Base-by-base conservation (phyloP, 352 stramenopile genomes). In the Phytophthora hibernalis region DNA sequence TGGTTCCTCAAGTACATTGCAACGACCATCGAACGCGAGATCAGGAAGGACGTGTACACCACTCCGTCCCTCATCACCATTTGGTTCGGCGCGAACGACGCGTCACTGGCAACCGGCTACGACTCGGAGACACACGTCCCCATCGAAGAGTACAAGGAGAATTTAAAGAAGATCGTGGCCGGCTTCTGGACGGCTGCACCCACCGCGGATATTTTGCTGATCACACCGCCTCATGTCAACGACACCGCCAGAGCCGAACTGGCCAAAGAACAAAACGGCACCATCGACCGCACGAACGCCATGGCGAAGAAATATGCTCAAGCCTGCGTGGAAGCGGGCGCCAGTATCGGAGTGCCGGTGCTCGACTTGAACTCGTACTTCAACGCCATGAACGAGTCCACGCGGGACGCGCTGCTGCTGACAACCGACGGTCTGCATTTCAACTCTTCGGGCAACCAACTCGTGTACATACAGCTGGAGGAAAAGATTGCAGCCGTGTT, bases 391-490 rank as follows among this genome's bases (percentile, higher is more conserved):
- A 68, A 68, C 7, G 56, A 65, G 44, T 37, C 57, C n/a, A 52
- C 64, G n/a, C 70, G 78, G 51, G 73, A 71, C 54, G 40, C 57
- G 21, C 62, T 64, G 21, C 62, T 64, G n/a, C 30, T 71, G 48
- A 68, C 85, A 9, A 59, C 51, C 15, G 78, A 88, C 54, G 80
- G 78, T 0, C 56, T 87, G 20, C 80, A 90, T 50, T 80, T 90
- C 12, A 83, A 54, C 30, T n/a, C 51, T 21, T 64, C 68, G 24
- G 80, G 80, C 22, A 85, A 90, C 53, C 45, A 61, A 11, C 22
- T 83, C 24, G 58, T 87, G 42, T 62, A 82, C 26, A 16, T 75
- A 38, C 64, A 77, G 16, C 43, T 87, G 21, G 33, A 45, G 28
- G 35, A 48, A 0, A 74, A 72, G 51, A 82, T 87, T 45, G 54